Base-by-base conservation (phyloP, 306 rosid genomes). In the Biancaea sappan region DNA sequence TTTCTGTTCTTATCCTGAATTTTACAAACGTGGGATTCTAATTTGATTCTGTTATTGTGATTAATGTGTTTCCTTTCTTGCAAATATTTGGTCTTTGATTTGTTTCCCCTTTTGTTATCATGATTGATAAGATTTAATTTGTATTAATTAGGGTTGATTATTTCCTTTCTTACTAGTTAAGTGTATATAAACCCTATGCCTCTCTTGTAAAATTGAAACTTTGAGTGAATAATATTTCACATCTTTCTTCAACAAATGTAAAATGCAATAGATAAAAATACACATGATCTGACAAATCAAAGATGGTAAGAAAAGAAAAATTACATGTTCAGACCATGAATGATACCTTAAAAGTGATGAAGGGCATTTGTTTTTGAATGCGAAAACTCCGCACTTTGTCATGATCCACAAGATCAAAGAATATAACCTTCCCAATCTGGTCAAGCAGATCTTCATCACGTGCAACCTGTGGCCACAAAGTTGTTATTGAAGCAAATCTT, bases 401-500 rank as follows among this genome's bases (percentile, higher is more conserved):
- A 88, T 91, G 97, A 82, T 94, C 94, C 73, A 94, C 98, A 34
- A 94, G 97, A 80, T 91, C 98, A 62, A 94, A 94, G 83, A 86
- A 91, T 81, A 85, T 85, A 71, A 84, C 87, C 70, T 79, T 91
- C 50, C 98, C 98, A 48, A 91, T 91, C 79, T 94, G 98, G 46
- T 89, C 89, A 29, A 16, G 66, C 40, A 94, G 89, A 80, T 94
- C 98, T 54, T 68, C 89, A 73, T 94, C 98, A 37, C 96, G 83
- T 63, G 97, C 94, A 77, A 91, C 96, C 98, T 94, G 81, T 4
- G 71, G 63, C 62, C 80, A 72, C 56, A 60, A 71, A 73, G 56
- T 56, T 29, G 24, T 38, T 26, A 69, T 6, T 57, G 44, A 62
- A 37, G 26, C 7, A 65, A 18, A 31, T 19, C 61, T 53, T 38